Base-by-base conservation (phyloP, 805 yeast species). In the Candida cerambycidarum region DNA sequence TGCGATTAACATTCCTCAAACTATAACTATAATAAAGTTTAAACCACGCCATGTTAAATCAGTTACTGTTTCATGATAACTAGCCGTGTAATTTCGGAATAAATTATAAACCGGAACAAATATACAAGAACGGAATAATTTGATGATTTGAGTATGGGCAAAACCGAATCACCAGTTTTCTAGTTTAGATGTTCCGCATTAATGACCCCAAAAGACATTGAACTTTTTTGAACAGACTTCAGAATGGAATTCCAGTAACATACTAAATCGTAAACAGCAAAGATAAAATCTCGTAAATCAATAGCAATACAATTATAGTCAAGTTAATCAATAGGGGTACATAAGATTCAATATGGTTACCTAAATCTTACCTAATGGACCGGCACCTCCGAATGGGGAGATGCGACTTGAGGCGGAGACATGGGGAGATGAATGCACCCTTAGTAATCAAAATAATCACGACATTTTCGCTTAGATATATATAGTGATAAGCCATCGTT, bases 401-500 rank as follows among this genome's bases (percentile, higher is more conserved):
- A 25, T 25, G 29, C 29, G 29, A 16, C 33, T 31, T 15, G 11
- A 6, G 10, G 38, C 23, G 38, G 38, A 21, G 38, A 34, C 29
- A 34, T 32, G 35, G 35, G 35, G 35, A 32, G 35, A 32, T 32
- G 35, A 7, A 32, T 9, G 5, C 12, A 18, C 15, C 6, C 35
- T 32, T 32, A 32, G 35, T 32, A 21, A 25, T 7, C 13, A 7
- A 7, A 25, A n/a, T 25, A 33, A 33, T 18, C 19, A n/a, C 28
- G 38, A 34, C 38, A 34, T 34, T 24, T n/a, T 24, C 28, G n/a
- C 37, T 5, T 21, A 15, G 2, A 21, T 23, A 34, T 34, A 34
- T 34, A 34, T 21, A 21, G 23, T 6, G 38, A 34, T 30, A 16
- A 30, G 33, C 7, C 29, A 30, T 30, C 15, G 7, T 28, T 13